Evolutionary conservation across 2,329 filamentous ascomycete species (phyloP).

Genomic region (Aurifilum marmelostoma): DNA sequence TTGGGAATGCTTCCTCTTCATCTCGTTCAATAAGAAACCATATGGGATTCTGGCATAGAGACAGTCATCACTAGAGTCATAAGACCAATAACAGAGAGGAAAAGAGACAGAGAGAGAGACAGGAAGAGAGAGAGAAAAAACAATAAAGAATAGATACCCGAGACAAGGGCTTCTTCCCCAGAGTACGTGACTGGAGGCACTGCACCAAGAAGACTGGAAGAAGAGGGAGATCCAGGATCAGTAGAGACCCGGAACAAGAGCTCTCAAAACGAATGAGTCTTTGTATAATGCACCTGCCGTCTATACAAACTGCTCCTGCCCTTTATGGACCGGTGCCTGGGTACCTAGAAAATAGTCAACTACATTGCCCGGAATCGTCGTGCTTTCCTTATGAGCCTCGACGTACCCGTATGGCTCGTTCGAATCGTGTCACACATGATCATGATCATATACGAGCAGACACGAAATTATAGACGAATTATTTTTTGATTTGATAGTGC

Average conservation of each 20-base stretch:
- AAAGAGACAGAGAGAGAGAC: neutral
- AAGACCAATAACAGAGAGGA: conserved; percentile 6
- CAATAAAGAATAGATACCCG: conserved; percentile 15
- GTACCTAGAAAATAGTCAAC: neutral
- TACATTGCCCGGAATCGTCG: neutral
- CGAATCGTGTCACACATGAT: neutral
- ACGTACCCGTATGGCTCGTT: neutral
- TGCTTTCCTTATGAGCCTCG: neutral
- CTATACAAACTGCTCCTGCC: neutral
- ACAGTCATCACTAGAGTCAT: conserved; percentile 3
- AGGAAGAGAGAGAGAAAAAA: neutral
- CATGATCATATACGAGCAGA: neutral
- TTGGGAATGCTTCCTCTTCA: conserved; percentile 27
- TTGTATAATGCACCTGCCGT: conserved; percentile 5
- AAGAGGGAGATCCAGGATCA: neutral
- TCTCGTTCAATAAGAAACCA: conserved; percentile 19
- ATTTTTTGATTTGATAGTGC: conserved; percentile 12
- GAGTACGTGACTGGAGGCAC: conserved; percentile 19
- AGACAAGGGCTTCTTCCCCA: conserved; percentile 19
- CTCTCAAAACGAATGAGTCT: neutral
- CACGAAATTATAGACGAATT: neutral
- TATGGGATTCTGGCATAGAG: neutral
- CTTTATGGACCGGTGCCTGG: neutral
- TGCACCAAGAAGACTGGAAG: conserved; percentile 11
- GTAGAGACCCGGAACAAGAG: neutral